Evolutionary conservation across 805 yeast species (phyloP).

Genomic region (Candida yuanshanica): DNA sequence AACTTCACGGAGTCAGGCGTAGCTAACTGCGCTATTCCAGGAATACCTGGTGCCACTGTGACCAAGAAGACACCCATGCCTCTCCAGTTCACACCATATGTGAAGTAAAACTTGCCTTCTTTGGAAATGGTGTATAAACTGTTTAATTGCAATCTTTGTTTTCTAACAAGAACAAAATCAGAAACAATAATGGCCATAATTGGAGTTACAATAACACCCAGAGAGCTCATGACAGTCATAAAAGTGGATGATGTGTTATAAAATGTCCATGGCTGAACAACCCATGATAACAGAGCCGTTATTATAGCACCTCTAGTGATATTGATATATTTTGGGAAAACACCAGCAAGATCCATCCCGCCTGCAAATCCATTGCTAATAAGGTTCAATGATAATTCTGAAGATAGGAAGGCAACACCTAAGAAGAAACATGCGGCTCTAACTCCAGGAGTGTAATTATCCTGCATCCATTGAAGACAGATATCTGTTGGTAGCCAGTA

Average conservation of each 20-base stretch:
- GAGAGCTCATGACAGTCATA: conserved; percentile 33
- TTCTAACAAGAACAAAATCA: conserved; percentile 32
- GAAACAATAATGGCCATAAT: conserved; percentile 30
- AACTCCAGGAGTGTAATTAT: conserved; percentile 28
- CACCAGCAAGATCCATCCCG: conserved; percentile 24
- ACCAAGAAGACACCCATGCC: conserved; percentile 25
- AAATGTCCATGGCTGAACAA: conserved; percentile 34
- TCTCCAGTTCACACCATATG: conserved; percentile 28
- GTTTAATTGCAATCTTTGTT: conserved; percentile 26
- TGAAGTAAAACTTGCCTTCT: conserved; percentile 26
- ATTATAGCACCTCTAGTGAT: conserved; percentile 33
- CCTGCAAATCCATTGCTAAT: conserved; percentile 34
- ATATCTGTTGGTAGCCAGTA: conserved; percentile 36
- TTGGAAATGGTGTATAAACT: conserved; percentile 29
- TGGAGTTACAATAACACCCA: conserved; percentile 33
- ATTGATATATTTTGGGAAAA: conserved; percentile 21
- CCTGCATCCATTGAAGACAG: conserved; percentile 33
- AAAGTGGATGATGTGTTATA: conserved; percentile 33
- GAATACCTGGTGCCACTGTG: conserved; percentile 31
- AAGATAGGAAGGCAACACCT: conserved; percentile 29
- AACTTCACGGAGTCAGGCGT: conserved; percentile 18
- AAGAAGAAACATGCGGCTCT: conserved; percentile 38
- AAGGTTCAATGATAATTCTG: conserved; percentile 32
- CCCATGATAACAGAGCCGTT: conserved; percentile 31
- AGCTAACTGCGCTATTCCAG: conserved; percentile 31